Conservation (phyloP, 2,329 filamentous ascomycete genomes). For the Fusarium mangiferae region DNA sequence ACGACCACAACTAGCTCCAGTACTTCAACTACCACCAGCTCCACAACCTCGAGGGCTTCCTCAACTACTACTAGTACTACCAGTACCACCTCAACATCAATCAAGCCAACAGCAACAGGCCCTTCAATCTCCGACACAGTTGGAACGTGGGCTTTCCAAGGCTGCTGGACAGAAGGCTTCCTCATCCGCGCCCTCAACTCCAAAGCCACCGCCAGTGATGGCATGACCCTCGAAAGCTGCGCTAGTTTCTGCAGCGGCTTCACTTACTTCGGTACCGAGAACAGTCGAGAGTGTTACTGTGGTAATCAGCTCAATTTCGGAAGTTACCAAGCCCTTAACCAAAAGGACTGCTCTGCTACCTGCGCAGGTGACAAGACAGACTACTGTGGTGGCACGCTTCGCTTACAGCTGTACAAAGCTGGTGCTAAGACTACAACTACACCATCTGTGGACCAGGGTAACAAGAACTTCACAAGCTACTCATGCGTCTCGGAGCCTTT, state of each 20-base stretch:
- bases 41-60: background rate
- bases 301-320: constrained; percentile 47
- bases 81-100: background rate
- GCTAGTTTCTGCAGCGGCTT: constrained; percentile 45
- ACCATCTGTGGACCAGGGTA: constrained; percentile 47
- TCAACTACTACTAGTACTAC: background rate
- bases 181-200: constrained; percentile 46
- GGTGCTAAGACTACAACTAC: constrained; percentile 17
- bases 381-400: constrained; percentile 50
- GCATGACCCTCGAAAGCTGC: constrained; percentile 51
- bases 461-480: constrained; percentile 52
- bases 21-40: background rate
- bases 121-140: constrained; percentile 41
- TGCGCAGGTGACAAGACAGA: constrained; percentile 48
- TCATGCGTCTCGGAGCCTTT: constrained; percentile 50
- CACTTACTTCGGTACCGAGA: constrained; percentile 49
- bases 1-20: background rate
- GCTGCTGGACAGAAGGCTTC: constrained; percentile 52
- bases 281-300: constrained; percentile 54
- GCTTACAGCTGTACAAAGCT: constrained; percentile 48
- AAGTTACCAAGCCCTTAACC: constrained; percentile 42
- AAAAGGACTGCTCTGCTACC: constrained; percentile 48
- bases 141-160: constrained; percentile 48
- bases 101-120: constrained; percentile 33
- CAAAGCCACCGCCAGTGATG: constrained; percentile 45